Conservation (phyloP, 352 stramenopile species). For the Peronospora farinosa region DNA sequence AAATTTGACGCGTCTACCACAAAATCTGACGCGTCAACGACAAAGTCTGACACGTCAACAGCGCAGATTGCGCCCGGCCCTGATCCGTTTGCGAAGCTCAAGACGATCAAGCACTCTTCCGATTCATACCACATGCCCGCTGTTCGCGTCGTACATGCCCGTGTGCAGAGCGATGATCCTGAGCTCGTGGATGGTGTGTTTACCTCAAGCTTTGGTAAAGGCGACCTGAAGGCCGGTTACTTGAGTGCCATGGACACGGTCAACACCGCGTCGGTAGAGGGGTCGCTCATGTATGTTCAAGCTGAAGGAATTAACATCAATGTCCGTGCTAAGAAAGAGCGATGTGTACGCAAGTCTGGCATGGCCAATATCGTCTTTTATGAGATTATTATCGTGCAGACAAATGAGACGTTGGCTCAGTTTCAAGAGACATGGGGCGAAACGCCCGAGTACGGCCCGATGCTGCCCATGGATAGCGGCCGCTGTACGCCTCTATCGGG, state of each 20-base stretch:
- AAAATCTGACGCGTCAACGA: background rate
- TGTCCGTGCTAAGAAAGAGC: conserved; percentile 33
- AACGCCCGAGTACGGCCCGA: conserved; percentile 62
- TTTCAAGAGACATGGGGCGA: conserved; percentile 50
- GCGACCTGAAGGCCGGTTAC: conserved; percentile 54
- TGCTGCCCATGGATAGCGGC: conserved; percentile 60
- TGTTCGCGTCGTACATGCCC: conserved; percentile 57
- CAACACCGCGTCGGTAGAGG: conserved; percentile 68
- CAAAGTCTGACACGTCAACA: too few species aligned
- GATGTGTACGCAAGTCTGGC: conserved; percentile 55
- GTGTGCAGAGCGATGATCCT: conserved; percentile 63
- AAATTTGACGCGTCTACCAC: background rate
- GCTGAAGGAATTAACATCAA: conserved; percentile 71
- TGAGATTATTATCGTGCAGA: conserved; percentile 55
- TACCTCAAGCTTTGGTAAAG: conserved; percentile 51
- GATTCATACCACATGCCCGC: conserved; percentile 55
- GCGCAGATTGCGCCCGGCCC: background rate
- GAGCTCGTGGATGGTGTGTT: conserved; percentile 51
- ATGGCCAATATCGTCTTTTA: conserved; percentile 77
- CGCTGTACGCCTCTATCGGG: conserved; percentile 47
- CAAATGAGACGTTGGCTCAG: conserved; percentile 50
- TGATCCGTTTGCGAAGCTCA: conserved; percentile 30
- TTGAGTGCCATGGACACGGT: conserved; percentile 56
- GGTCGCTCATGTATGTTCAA: conserved; percentile 76
- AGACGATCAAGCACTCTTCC: conserved; percentile 24